A percentile compares a stretch with the other conserved stretches of the same genome.
These are phyloP conservation scores for Monilinia polystroma DNA, from an alignment of 2,329 filamentous ascomycete genomes.

Conservation along the genomic window DNA sequence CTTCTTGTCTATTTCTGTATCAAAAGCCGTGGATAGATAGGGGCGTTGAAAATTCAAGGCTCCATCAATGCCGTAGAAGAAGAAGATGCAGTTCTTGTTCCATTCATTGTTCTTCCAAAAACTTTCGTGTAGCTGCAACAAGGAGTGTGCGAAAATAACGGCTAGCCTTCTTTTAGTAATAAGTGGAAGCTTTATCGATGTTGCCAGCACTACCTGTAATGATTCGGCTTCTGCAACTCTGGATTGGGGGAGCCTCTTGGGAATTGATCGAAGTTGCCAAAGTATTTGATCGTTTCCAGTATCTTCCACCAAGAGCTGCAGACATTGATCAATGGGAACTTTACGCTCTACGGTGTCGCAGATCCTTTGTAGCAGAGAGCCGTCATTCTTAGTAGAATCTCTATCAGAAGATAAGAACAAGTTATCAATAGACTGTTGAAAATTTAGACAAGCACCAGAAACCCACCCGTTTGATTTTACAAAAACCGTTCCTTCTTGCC, in stretches of 20 bases:
- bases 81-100: constrained; percentile 6
- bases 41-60: neutral
- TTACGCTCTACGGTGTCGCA: neutral
- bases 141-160: constrained; percentile 10
- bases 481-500: constrained; percentile 13
- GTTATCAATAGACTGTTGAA: neutral
- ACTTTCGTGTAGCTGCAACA: constrained; percentile 8
- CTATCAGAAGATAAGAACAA: neutral
- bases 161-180: constrained; percentile 2
- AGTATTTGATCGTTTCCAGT: neutral
- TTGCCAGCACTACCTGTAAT: constrained; percentile 1
- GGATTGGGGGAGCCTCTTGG: constrained; percentile 8
- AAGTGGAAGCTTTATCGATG: neutral
- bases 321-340: constrained; percentile 8
- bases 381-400: neutral
- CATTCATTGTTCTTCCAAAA: constrained; percentile 14
- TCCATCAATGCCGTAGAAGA: neutral
- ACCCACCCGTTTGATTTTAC: constrained; percentile 6
- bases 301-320: constrained; percentile 12
- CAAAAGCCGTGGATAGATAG: neutral
- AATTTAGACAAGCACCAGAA: neutral
- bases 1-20: neutral
- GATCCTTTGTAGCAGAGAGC: constrained; percentile 2
- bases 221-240: neutral
- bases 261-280: constrained; percentile 11